Conservation (phyloP, 768 basidiomycete species). For the Gelatoporia subvermispora region DNA sequence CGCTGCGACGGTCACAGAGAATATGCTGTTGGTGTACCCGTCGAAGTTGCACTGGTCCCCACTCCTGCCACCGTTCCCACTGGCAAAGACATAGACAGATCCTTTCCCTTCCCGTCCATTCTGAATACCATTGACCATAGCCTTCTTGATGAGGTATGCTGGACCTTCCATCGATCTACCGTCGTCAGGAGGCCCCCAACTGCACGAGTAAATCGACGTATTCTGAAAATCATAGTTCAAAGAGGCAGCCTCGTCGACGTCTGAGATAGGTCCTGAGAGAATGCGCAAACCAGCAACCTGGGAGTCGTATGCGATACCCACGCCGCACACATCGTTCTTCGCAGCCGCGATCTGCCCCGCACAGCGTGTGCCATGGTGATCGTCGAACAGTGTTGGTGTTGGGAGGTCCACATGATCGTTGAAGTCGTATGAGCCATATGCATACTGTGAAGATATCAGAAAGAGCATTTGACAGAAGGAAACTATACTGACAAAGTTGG, state of each 20-base stretch:
- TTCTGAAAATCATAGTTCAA: slow-evolving; percentile 93
- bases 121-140: slow-evolving; percentile 89
- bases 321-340: slow-evolving; percentile 89
- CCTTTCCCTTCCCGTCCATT: slow-evolving; percentile 88
- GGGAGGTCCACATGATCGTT: slow-evolving; percentile 90
- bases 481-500: slow-evolving; percentile 76
- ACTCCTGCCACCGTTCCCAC: slow-evolving; percentile 87
- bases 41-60: slow-evolving; percentile 99
- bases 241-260: slow-evolving; percentile 91
- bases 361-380: slow-evolving; percentile 96
- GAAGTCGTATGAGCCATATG: slow-evolving; percentile 89
- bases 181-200: slow-evolving; percentile 97
- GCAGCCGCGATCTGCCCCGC: slow-evolving; percentile 94
- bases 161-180: slow-evolving; percentile 94
- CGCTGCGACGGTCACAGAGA: slow-evolving; percentile 93
- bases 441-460: slow-evolving; percentile 46
- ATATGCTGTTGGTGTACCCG: slow-evolving; percentile 97
- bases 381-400: slow-evolving; percentile 81
- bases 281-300: slow-evolving; percentile 94
- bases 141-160: slow-evolving; percentile 84
- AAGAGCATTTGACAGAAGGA: not conserved
- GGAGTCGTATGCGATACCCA: slow-evolving; percentile 89
- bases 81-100: slow-evolving; percentile 94
- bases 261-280: slow-evolving; percentile 89
- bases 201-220: slow-evolving; percentile 91